Base-by-base conservation (phyloP, 306 rosid species). In the Lathyrus tuberosus region DNA sequence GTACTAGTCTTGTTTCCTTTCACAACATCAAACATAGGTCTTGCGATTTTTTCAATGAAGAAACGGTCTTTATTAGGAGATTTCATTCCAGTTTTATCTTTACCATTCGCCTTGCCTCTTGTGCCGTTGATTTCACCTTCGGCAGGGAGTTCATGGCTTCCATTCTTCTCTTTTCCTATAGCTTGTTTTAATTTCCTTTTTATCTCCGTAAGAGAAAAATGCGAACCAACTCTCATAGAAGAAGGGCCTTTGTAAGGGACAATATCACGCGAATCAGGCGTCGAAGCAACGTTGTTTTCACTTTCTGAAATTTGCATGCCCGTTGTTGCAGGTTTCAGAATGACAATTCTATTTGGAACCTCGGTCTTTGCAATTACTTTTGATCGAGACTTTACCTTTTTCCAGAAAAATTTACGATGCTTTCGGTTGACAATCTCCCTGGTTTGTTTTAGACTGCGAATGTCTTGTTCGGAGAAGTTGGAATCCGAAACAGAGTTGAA, bases 141-240 rank as follows among this genome's bases (percentile, higher is more conserved):
- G 57, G 5, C 37, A 17, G 81, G 63, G 54, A 76, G 48, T 47
- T 64, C 54, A 20, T 82, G 75, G 43, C 53, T 70, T 85, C 82
- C 96, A 63, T 79, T 84, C 33, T 70, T 85, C 74, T 93, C 97
- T 82, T 83, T 90, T 76, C 98, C 94, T 79, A 90, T 85, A 35
- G 92, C 98, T 80, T 83, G 76, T 79, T 81, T 94, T 65, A 90
- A 73, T 76, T 83, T 90, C 84, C 83, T 87, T 76, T 94, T 94
- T 12, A 94, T 82, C 74, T 87, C 98, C 6, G 91, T 57, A 47
- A 94, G 90, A 52, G 91, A 90, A 84, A 88, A 87, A 61, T 87
- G 84, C 10, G 92, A 83, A 69, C 93, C 82, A 61, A 66, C 75
- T 77, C 78, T 84, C 75, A 69, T 89, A 33, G 72, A 83, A 69